Conservation (phyloP, 2,329 filamentous ascomycete genomes). For the Ceratocystis huliohia region DNA sequence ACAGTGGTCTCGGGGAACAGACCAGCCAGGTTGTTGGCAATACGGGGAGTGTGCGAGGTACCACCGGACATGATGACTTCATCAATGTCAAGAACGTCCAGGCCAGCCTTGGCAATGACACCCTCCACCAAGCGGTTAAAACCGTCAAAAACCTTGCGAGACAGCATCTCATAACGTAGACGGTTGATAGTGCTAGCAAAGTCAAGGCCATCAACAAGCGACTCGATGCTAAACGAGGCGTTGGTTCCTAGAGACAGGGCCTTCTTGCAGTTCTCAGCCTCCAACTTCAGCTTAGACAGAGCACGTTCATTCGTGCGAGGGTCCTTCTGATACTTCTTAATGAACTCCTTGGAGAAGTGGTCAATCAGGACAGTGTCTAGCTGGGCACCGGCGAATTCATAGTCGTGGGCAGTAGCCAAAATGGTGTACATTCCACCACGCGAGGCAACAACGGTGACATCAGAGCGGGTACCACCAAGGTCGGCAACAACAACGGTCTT, state of each 20-base stretch:
- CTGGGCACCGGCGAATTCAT: conserved; percentile 75
- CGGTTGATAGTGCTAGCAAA: conserved; percentile 88
- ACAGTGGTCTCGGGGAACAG: conserved; percentile 71
- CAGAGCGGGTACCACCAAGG: conserved; percentile 81
- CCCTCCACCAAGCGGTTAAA: conserved; percentile 77
- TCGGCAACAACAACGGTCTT: conserved; percentile 88
- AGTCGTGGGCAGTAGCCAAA: conserved; percentile 86
- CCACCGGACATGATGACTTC: conserved; percentile 91
- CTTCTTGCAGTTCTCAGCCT: conserved; percentile 86
- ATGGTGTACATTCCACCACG: conserved; percentile 94
- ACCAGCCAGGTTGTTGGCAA: conserved; percentile 64
- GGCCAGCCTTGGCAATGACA: conserved; percentile 77
- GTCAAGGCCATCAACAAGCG: conserved; percentile 75
- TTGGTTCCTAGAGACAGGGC: conserved; percentile 77
- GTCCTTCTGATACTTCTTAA: conserved; percentile 90
- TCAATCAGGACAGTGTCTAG: conserved; percentile 88
- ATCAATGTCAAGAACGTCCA: conserved; percentile 86
- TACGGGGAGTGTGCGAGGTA: conserved; percentile 83
- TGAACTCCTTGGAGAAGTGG: conserved; percentile 96
- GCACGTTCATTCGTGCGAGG: conserved; percentile 69
- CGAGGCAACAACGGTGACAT: conserved; percentile 80
- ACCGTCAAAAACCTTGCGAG: conserved; percentile 72
- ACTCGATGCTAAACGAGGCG: conserved; percentile 87
- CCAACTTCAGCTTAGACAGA: conserved; percentile 82
- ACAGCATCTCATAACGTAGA: conserved; percentile 80